Conservation (phyloP, 2,329 filamentous ascomycete species). For the Amylocarpus encephaloides region DNA sequence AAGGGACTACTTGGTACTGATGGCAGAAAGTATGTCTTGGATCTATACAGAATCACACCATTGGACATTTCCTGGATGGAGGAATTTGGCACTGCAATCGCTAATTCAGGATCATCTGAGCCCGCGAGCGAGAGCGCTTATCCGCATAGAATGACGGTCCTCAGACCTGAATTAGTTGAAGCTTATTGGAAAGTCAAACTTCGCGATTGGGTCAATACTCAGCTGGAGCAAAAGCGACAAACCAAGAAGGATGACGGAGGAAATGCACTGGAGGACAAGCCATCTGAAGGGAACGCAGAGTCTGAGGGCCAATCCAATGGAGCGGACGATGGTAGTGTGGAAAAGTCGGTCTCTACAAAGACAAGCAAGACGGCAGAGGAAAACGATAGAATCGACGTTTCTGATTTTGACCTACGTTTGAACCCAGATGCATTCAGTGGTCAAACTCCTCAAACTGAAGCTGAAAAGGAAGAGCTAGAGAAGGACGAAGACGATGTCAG, state of each 20-base stretch:
- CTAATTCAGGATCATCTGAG: conserved; percentile 31
- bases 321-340: conserved; percentile 27
- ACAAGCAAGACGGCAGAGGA: conserved; percentile 25
- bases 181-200: conserved; percentile 78
- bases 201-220: conserved; percentile 77
- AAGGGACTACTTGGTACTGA: conserved; percentile 97
- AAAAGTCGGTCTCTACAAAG: conserved; percentile 34
- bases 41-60: conserved; percentile 90
- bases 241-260: conserved; percentile 31
- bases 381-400: conserved; percentile 70
- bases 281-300: conserved; percentile 24
- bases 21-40: conserved; percentile 93
- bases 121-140: conserved; percentile 43
- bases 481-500: conserved; percentile 86
- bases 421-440: conserved; percentile 96
- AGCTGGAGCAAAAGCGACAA: conserved; percentile 59
- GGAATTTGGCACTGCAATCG: conserved; percentile 50
- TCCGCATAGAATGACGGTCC: conserved; percentile 92
- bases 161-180: conserved; percentile 86
- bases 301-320: conserved; percentile 3
- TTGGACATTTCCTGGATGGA: conserved; percentile 89
- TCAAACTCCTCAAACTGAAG: conserved; percentile 81
- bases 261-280: conserved; percentile 30
- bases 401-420: conserved; percentile 78
- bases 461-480: conserved; percentile 76